These are phyloP conservation scores for Earliella scabrosa DNA, from an alignment of 1,284 basidiomycete species.

Conservation along the genomic window DNA sequence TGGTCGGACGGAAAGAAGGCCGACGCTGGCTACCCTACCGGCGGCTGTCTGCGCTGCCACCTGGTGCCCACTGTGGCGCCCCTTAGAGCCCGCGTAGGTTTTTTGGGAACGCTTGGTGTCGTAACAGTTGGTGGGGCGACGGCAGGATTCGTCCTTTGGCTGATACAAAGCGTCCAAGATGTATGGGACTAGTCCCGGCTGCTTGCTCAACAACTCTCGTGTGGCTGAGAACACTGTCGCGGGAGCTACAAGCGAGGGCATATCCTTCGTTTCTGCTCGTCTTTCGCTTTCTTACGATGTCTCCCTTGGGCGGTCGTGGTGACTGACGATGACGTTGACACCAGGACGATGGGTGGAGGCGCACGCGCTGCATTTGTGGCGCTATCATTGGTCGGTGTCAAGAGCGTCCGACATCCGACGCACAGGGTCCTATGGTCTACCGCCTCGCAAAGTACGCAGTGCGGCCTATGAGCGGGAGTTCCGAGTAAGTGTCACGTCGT, in stretches of 20 bases:
- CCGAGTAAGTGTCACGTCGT: constrained; percentile 53
- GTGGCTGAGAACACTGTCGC: constrained; percentile 64
- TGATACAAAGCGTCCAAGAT: constrained; percentile 92
- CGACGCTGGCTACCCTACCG: constrained; percentile 75
- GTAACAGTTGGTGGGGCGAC: constrained; percentile 35
- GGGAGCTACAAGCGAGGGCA: constrained; percentile 87
- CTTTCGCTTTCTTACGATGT: constrained; percentile 20
- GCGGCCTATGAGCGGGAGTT: constrained; percentile 65
- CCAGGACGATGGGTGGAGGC: constrained; percentile 64
- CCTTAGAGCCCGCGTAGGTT: constrained; percentile 60
- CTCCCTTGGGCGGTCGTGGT: constrained; percentile 3
- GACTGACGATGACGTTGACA: constrained; percentile 34
- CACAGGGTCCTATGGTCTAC: constrained; percentile 50
- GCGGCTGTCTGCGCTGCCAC: constrained; percentile 48
- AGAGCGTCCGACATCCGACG: constrained; percentile 45
- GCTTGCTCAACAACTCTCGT: constrained; percentile 82
- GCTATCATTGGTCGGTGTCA: constrained; percentile 75
- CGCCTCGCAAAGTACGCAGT: constrained; percentile 83
- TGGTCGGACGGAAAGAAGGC: constrained; percentile 86
- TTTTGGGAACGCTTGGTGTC: constrained; percentile 32
- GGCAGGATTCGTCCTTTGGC: constrained; percentile 60
- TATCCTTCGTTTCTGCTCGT: constrained; percentile 40
- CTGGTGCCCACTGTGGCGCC: constrained; percentile 25
- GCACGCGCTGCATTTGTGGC: constrained; percentile 79
- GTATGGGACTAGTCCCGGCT: constrained; percentile 41